Conservation (phyloP, 2,329 filamentous ascomycete genomes). For the Aureobasidium vineae region DNA sequence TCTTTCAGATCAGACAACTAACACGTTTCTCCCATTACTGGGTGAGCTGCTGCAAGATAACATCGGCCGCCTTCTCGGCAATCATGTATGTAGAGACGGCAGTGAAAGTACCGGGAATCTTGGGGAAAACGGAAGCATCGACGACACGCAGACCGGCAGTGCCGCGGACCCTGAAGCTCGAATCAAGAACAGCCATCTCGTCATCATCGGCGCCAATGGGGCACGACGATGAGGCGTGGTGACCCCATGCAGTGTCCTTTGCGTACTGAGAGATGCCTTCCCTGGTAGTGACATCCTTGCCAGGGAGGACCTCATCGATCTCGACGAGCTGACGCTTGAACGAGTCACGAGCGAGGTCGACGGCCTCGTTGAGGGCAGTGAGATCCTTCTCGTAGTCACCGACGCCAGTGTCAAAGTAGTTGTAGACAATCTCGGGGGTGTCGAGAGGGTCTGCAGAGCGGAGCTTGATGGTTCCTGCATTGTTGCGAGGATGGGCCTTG, state of each 20-base stretch:
- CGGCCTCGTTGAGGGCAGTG: constrained; percentile 55
- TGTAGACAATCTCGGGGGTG: constrained; percentile 61
- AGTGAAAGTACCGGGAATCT: constrained; percentile 56
- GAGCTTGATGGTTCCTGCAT: constrained; percentile 60
- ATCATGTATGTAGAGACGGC: constrained; percentile 56
- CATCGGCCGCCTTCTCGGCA: constrained; percentile 61
- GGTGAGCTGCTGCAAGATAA: constrained; percentile 41
- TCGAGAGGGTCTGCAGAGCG: constrained; percentile 63
- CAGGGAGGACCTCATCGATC: constrained; percentile 47
- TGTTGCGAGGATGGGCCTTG: constrained; percentile 63
- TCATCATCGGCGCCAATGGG: constrained; percentile 57
- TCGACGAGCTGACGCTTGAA: constrained; percentile 38
- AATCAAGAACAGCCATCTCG: constrained; percentile 56
- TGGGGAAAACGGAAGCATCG: constrained; percentile 59
- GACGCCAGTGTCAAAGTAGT: constrained; percentile 55
- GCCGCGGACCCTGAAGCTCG: constrained; percentile 57
- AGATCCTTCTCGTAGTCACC: constrained; percentile 44
- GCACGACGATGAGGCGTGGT: constrained; percentile 58
- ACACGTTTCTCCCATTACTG: not conserved
- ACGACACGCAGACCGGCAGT: constrained; percentile 59
- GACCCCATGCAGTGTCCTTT: constrained; percentile 54
- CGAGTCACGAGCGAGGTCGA: constrained; percentile 51
- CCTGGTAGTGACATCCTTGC: constrained; percentile 37
- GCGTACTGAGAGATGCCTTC: constrained; percentile 50
- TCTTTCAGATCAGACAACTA: no score